These are phyloP conservation scores for Xylaria sp. DNA, from an alignment of 2,329 filamentous ascomycete genomes.

Conservation along the genomic window DNA sequence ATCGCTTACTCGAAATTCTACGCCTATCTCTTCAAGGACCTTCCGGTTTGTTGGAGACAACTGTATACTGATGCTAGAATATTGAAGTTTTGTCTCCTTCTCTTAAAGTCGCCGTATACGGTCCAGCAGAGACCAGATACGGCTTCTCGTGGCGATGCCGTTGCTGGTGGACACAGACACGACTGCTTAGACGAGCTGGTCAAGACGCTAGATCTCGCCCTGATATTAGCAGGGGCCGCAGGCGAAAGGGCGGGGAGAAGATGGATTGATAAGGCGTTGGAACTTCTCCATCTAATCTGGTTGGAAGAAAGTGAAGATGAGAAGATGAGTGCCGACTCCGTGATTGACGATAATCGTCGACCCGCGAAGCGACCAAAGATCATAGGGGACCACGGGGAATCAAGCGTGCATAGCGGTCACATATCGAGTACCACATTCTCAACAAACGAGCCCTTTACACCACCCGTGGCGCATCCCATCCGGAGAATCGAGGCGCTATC, in stretches of 20 bases:
- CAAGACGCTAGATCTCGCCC: slow-evolving; percentile 75
- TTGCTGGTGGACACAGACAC: slow-evolving; percentile 19
- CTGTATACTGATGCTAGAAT: slow-evolving; percentile 78
- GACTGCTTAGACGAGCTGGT: slow-evolving; percentile 66
- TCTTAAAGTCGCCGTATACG: slow-evolving; percentile 43
- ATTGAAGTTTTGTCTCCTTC: slow-evolving; percentile 63
- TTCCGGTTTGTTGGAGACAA: slow-evolving; percentile 75
- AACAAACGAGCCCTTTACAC: slow-evolving; percentile 54
- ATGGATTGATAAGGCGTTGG: slow-evolving; percentile 65
- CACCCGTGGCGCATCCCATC: slow-evolving; percentile 57
- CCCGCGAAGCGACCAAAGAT: slow-evolving; percentile 41
- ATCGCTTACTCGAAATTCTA: slow-evolving; percentile 76
- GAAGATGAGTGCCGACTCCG: neutral
- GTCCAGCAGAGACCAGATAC: slow-evolving; percentile 13
- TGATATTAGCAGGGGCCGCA: slow-evolving; percentile 79
- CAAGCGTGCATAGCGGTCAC: neutral
- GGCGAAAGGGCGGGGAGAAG: slow-evolving; percentile 59
- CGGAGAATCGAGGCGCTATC: slow-evolving; percentile 58
- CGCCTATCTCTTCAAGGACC: slow-evolving; percentile 72
- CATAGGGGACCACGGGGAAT: neutral
- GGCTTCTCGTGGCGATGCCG: slow-evolving; percentile 16
- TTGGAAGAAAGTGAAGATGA: slow-evolving; percentile 1
- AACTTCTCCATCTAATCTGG: slow-evolving; percentile 50
- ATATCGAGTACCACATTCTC: slow-evolving; percentile 47
- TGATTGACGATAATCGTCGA: slow-evolving; percentile 6